Evolutionary conservation across 1,284 basidiomycete genomes (phyloP).

Genomic region (Fomitopsis palustris): DNA sequence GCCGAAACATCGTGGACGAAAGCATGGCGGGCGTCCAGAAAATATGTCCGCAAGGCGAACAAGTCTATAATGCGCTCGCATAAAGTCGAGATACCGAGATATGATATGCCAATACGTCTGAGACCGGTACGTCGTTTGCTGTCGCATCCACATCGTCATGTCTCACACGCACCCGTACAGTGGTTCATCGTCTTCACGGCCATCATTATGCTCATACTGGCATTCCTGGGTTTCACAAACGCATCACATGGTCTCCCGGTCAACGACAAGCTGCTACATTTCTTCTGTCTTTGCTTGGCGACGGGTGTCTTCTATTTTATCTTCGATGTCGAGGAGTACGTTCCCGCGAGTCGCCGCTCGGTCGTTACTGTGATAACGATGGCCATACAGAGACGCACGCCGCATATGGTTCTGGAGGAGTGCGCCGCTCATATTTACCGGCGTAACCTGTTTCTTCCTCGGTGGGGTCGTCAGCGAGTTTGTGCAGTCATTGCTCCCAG

Average conservation of each 20-base stretch:
- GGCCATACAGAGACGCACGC: slow-evolving; percentile 53
- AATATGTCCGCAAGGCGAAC: slow-evolving; percentile 31
- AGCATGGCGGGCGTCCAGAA: slow-evolving; percentile 24
- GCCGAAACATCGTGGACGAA: slow-evolving; percentile 23
- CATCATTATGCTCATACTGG: slow-evolving; percentile 61
- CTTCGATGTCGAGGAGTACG: slow-evolving; percentile 82
- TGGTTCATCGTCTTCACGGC: slow-evolving; percentile 73
- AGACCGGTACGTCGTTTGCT: slow-evolving; percentile 52
- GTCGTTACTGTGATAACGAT: background rate
- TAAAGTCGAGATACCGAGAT: slow-evolving; percentile 53
- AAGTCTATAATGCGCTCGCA: slow-evolving; percentile 57
- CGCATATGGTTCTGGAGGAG: slow-evolving; percentile 86
- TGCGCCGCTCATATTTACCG: slow-evolving; percentile 65
- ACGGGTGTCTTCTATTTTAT: slow-evolving; percentile 86
- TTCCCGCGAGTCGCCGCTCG: background rate
- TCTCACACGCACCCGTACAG: slow-evolving; percentile 33
- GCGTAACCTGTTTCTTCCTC: slow-evolving; percentile 68
- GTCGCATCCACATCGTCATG: slow-evolving; percentile 3
- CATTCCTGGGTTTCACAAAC: slow-evolving; percentile 73
- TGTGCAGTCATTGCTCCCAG: slow-evolving; percentile 80
- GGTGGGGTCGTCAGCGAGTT: slow-evolving; percentile 86
- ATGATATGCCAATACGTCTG: slow-evolving; percentile 67
- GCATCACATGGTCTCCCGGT: slow-evolving; percentile 61
- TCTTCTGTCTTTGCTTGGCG: slow-evolving; percentile 75
- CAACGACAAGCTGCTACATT: slow-evolving; percentile 84